phyloP scores from a whole-genome alignment of 169 alveolate species.

The Babesia microti region DNA sequence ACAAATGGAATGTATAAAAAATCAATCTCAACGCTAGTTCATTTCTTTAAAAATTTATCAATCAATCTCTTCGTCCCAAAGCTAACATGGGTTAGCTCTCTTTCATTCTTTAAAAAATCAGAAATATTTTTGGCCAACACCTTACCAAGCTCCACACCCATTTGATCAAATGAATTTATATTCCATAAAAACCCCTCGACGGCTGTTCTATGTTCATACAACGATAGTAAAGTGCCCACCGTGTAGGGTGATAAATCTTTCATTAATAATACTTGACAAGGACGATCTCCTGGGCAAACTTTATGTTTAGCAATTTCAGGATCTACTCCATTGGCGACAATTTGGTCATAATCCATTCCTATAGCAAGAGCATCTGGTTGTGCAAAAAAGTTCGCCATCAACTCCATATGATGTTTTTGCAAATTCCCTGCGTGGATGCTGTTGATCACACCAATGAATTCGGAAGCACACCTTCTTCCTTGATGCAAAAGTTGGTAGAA shows the following conservation, averaged over 20 bases:
- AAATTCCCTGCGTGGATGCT: conserved; percentile 73
- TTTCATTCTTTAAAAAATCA: background rate
- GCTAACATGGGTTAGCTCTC: background rate
- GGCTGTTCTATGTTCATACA: conserved; percentile 96
- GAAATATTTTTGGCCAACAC: conserved; percentile 49
- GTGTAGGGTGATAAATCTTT: conserved; percentile 74
- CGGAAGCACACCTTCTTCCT: conserved; percentile 91
- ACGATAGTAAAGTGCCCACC: conserved; percentile 86
- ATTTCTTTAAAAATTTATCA: too few relatives aligned
- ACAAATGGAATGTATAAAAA: too few relatives aligned
- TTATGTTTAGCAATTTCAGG: conserved; percentile 77
- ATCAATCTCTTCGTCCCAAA: too few relatives aligned
- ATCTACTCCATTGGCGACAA: conserved; percentile 62
- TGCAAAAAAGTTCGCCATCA: conserved; percentile 96
- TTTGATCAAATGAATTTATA: conserved; percentile 93
- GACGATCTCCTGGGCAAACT: conserved; percentile 91
- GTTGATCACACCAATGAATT: conserved; percentile 89
- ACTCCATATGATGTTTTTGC: conserved; percentile 84
- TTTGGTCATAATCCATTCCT: conserved; percentile 80
- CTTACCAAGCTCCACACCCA: conserved; percentile 92
- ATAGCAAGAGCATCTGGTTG: conserved; percentile 98
- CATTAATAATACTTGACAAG: conserved; percentile 77
- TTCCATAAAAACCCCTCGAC: conserved; percentile 93
- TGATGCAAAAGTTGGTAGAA: conserved; percentile 95
- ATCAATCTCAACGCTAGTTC: too few relatives aligned